Evolutionary conservation across 129 eudicot genomes (phyloP).

Genomic region (Solidago caesia): DNA sequence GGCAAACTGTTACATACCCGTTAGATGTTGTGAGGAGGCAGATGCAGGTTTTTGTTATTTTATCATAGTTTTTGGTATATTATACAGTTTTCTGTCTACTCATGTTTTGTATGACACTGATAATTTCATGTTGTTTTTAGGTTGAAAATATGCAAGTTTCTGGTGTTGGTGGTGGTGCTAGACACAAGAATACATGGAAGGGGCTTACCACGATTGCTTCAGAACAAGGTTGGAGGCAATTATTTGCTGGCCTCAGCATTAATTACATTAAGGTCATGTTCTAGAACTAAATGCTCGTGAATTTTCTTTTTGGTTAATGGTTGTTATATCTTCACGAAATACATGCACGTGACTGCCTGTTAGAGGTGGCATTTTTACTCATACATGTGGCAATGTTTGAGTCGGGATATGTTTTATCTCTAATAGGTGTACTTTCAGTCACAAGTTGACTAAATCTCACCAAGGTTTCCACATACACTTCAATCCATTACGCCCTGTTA

Average conservation of each 20-base stretch:
- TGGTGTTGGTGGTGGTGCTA: conserved; percentile 45
- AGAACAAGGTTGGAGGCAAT: conserved; percentile 90
- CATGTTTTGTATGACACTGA: not conserved
- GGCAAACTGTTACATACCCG: conserved; percentile 95
- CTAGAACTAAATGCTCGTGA: not conserved
- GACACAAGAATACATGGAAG: conserved; percentile 62
- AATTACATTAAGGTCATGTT: conserved; percentile 74
- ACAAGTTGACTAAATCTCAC: no score
- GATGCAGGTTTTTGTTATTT: conserved; percentile 70
- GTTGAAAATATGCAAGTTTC: conserved; percentile 74
- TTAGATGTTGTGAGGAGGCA: conserved; percentile 96
- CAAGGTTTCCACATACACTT: no score
- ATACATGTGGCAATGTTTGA: no score
- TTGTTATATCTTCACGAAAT: not conserved
- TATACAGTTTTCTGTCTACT: not conserved
- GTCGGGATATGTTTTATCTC: no score
- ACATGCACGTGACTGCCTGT: no score
- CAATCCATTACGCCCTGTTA: no score
- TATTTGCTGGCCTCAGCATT: conserved; percentile 97
- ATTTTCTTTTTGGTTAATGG: not conserved
- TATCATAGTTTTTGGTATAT: not conserved
- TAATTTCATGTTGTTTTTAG: conserved; percentile 39
- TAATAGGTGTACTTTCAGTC: no score
- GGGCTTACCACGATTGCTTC: conserved; percentile 63
- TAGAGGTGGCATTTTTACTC: no score